These are phyloP conservation scores for Blepharisma stoltei DNA, from an alignment of 73 alveolate species.

Conservation along the genomic window DNA sequence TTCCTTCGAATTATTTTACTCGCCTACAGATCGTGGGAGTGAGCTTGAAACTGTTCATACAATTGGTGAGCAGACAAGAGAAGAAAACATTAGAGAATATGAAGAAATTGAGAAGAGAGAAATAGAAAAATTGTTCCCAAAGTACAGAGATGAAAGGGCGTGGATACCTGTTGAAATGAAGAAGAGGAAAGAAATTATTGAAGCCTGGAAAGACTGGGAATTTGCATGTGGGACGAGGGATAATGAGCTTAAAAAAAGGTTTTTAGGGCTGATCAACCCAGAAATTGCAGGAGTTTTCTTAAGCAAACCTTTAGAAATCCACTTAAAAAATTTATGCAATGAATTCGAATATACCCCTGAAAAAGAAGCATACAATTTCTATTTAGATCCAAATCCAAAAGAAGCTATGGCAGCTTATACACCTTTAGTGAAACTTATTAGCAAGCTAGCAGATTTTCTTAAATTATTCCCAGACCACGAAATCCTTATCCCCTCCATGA, in stretches of 20 bases:
- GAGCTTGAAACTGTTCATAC: slow-evolving; percentile 42
- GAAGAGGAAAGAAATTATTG: background rate
- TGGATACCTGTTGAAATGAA: slow-evolving; percentile 17
- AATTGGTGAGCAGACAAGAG: slow-evolving; percentile 47
- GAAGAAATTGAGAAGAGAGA: slow-evolving; percentile 50
- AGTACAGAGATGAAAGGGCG: slow-evolving; percentile 50
- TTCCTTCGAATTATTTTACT: no score
- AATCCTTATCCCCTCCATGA: no score
- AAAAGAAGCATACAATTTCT: slow-evolving; percentile 59
- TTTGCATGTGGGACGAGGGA: slow-evolving; percentile 6
- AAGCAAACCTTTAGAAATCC: background rate
- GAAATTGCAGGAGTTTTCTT: slow-evolving; percentile 3
- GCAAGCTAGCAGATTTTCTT: slow-evolving; percentile 55
- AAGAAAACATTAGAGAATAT: slow-evolving; percentile 37
- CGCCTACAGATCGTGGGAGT: no score
- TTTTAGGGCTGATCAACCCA: background rate
- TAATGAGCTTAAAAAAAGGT: background rate
- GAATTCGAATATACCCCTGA: background rate
- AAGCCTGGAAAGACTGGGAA: slow-evolving; percentile 1
- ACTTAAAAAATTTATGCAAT: background rate
- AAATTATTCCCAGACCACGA: slow-evolving; percentile 72
- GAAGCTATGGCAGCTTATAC: slow-evolving; percentile 69
- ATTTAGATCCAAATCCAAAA: slow-evolving; percentile 70
- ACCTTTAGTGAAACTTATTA: slow-evolving; percentile 65
- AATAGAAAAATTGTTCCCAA: slow-evolving; percentile 52